Evolutionary conservation across 75 land plant species (phyloP), one percentile per base, ranked within the genome.

Genomic region (Pinus tabuliformis): DNA sequence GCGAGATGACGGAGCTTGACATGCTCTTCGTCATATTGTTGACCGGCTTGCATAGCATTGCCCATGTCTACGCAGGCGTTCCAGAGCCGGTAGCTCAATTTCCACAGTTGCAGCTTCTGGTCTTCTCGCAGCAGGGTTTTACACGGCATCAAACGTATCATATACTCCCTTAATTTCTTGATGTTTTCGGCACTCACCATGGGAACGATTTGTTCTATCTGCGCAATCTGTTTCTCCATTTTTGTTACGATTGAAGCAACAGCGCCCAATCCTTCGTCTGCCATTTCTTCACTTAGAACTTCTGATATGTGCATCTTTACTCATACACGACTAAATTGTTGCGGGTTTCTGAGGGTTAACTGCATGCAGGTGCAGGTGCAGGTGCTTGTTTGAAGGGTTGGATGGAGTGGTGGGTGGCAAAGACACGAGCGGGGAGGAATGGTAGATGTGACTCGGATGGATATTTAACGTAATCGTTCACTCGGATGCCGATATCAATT

Each of bases 11-110:
- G 97, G 70, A 97, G 91, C 63, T 79, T 81, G 22, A 86, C 93
- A 59, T 81, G 84, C 12, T 80, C 84, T 52, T 83, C 85, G 62
- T 54, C 52, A 54, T 70, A 17, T 14, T 77, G 70, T 37, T 82
- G 49, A 70, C 62, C 49, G 42, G 81, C 42, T 56, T 73, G 80
- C 57, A 82, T 39, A 71, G 84, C 75, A 56, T 96, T 97, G 75
- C 84, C 88, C 80, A 92, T 82, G 63, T 92, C 98, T 73, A 97
- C 98, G 78, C 93, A 89, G 66, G 93, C 78, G 85, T 96, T 96
- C 99, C 99, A 97, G 82, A 97, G 91, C 52, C 93, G 90, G 86
- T 81, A 95, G 78, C 88, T 83, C 84, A 92, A 83, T 71, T 89
- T 90, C 99, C 99, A 97, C 33, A 91, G 33, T 37, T 77, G 89